Evolutionary conservation across 176 grass and related monocot genomes (phyloP).

Genomic region (Oryza punctata): DNA sequence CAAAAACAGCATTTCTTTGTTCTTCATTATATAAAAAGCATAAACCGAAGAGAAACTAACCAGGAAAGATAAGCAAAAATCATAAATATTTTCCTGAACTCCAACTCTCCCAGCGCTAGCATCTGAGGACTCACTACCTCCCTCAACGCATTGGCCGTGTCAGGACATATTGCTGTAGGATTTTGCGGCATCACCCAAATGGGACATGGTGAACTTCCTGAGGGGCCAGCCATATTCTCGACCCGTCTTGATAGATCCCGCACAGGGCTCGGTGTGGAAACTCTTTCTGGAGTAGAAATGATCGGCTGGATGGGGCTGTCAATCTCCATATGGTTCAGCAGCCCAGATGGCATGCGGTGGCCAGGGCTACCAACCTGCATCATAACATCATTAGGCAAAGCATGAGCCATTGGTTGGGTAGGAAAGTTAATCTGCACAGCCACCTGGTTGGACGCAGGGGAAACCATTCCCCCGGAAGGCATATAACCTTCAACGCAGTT

Average conservation of each 20-base stretch:
- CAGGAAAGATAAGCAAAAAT: slow-evolving; percentile 27
- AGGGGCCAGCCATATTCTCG: not conserved
- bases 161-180: not conserved
- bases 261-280: slow-evolving; percentile 25
- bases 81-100: slow-evolving; percentile 48
- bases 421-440: not conserved
- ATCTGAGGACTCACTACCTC: slow-evolving; percentile 40
- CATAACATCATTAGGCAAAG: not conserved
- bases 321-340: not conserved
- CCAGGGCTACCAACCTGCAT: not conserved
- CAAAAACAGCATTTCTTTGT: slow-evolving; percentile 1
- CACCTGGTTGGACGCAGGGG: not conserved
- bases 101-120: slow-evolving; percentile 52
- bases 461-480: not conserved
- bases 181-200: not conserved
- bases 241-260: slow-evolving; percentile 4
- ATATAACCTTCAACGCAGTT: not conserved
- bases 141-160: not conserved
- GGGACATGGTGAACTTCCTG: slow-evolving; percentile 11
- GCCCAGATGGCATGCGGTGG: not conserved
- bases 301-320: not conserved
- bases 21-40: not conserved
- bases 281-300: not conserved
- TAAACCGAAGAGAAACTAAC: slow-evolving; percentile 39
- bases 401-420: not conserved